Evolutionary conservation across 2,329 filamentous ascomycete genomes (phyloP).

Genomic region (Fusarium pseudonygamai): DNA sequence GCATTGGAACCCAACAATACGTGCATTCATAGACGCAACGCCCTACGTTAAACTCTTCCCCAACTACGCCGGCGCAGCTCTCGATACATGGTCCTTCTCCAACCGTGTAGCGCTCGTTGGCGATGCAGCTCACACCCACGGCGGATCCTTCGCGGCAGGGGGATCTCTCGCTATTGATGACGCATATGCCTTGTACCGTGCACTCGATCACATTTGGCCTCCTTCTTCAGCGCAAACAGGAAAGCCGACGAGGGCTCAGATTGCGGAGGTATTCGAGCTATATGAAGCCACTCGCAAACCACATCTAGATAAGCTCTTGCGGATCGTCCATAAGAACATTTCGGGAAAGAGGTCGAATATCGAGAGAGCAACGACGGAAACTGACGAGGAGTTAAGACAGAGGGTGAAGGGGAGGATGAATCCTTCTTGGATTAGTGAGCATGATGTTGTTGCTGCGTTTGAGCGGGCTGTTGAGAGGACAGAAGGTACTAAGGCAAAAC

Average conservation of each 20-base stretch:
- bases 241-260: slow-evolving; percentile 24
- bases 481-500: not conserved
- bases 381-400: slow-evolving; percentile 50
- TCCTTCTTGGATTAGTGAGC: slow-evolving; percentile 57
- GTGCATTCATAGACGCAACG: slow-evolving; percentile 42
- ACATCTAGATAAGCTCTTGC: slow-evolving; percentile 49
- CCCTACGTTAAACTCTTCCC: slow-evolving; percentile 35
- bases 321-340: slow-evolving; percentile 21
- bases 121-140: slow-evolving; percentile 53
- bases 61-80: slow-evolving; percentile 52
- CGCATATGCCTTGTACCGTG: slow-evolving; percentile 50
- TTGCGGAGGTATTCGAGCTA: slow-evolving; percentile 47
- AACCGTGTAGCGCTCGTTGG: slow-evolving; percentile 50
- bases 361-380: slow-evolving; percentile 38
- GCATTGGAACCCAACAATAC: slow-evolving; percentile 38
- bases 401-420: slow-evolving; percentile 50
- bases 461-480: not conserved
- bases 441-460: slow-evolving; percentile 55
- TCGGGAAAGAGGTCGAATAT: slow-evolving; percentile 21
- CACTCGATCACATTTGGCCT: slow-evolving; percentile 51
- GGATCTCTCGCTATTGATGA: slow-evolving; percentile 54
- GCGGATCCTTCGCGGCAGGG: slow-evolving; percentile 53
- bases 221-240: not conserved
- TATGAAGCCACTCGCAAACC: slow-evolving; percentile 56
- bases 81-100: slow-evolving; percentile 54